phyloP scores from a whole-genome alignment of 139 green algal genomes.

The Volvox africanus region DNA sequence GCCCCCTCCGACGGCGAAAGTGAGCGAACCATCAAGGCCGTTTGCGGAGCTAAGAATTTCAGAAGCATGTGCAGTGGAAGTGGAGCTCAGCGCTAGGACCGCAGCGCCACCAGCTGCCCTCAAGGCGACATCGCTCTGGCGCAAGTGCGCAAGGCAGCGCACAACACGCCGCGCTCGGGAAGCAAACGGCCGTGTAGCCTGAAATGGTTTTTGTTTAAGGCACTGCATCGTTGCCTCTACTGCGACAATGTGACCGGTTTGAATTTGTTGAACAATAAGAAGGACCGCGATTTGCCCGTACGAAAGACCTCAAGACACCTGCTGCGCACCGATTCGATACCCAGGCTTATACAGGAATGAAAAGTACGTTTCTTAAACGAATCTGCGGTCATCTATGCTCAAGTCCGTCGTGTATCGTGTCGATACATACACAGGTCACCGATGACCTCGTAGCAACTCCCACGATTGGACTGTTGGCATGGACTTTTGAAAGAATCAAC shows the following conservation, averaged over 20 bases:
- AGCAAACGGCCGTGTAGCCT: not conserved
- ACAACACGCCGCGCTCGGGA: not conserved
- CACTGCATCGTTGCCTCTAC: conserved; percentile 28
- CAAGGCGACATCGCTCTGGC: not conserved
- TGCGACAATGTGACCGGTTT: too few relatives aligned
- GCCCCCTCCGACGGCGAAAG: conserved; percentile 73
- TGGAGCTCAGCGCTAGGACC: not conserved
- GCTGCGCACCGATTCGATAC: too few relatives aligned
- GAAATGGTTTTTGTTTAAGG: conserved; percentile 41
- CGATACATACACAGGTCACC: not conserved
- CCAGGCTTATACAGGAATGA: not conserved
- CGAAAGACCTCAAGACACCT: too few relatives aligned
- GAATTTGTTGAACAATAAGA: too few relatives aligned
- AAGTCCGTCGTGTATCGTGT: not conserved
- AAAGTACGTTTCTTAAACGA: not conserved
- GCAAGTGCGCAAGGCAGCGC: not conserved
- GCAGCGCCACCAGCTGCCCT: conserved; percentile 10
- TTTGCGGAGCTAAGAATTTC: conserved; percentile 29
- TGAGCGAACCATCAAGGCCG: conserved; percentile 46
- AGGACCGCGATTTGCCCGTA: too few relatives aligned
- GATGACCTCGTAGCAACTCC: too few relatives aligned
- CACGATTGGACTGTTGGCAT: too few relatives aligned
- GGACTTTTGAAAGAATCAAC: too few relatives aligned
- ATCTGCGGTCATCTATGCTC: not conserved
- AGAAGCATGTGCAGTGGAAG: conserved; percentile 34